These are phyloP conservation scores for Candida michaelii DNA, from an alignment of 805 yeast species.

Conservation along the genomic window DNA sequence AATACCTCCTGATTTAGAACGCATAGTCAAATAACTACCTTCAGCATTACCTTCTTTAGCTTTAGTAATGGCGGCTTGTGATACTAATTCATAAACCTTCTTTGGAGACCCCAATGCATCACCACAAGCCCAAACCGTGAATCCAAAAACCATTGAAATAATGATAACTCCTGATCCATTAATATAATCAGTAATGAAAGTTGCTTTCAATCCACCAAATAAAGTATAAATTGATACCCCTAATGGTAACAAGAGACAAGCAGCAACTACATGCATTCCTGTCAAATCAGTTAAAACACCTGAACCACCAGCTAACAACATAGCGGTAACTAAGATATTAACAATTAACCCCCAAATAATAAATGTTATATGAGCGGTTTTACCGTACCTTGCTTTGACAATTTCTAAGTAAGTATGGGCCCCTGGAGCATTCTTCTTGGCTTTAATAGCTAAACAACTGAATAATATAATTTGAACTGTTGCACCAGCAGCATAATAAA, in stretches of 20 bases:
- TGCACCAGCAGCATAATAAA: slow-evolving; percentile 89
- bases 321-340: slow-evolving; percentile 86
- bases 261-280: slow-evolving; percentile 77
- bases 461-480: slow-evolving; percentile 84
- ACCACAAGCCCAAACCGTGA: slow-evolving; percentile 73
- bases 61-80: slow-evolving; percentile 52
- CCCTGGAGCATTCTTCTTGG: slow-evolving; percentile 84
- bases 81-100: slow-evolving; percentile 71
- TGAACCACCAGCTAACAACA: slow-evolving; percentile 89
- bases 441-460: slow-evolving; percentile 83
- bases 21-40: slow-evolving; percentile 88
- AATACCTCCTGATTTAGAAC: slow-evolving; percentile 81
- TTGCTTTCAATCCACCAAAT: slow-evolving; percentile 47
- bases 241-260: slow-evolving; percentile 77
- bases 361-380: slow-evolving; percentile 65
- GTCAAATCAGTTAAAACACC: slow-evolving; percentile 79
- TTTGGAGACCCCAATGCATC: slow-evolving; percentile 78
- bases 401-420: slow-evolving; percentile 92
- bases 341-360: slow-evolving; percentile 84
- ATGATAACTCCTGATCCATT: slow-evolving; percentile 61
- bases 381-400: slow-evolving; percentile 77
- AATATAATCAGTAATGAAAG: slow-evolving; percentile 45
- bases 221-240: slow-evolving; percentile 57
- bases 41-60: slow-evolving; percentile 81
- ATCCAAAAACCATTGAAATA: slow-evolving; percentile 77